These are phyloP conservation scores for Claviceps africana DNA, from an alignment of 2,329 filamentous ascomycete genomes.

Conservation along the genomic window DNA sequence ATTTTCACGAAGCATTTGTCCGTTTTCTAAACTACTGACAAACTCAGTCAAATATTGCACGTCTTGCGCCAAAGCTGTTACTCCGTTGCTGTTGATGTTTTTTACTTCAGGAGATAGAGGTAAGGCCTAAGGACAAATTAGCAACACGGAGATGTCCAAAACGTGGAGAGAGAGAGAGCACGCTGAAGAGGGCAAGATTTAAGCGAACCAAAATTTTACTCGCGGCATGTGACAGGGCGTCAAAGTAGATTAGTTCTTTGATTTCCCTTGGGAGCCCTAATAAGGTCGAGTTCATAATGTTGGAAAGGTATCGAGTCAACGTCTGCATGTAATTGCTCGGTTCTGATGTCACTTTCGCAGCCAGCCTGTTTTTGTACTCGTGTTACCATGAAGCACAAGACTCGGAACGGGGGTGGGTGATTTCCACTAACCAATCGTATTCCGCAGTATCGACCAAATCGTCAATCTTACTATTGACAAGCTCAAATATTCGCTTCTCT, in stretches of 20 bases:
- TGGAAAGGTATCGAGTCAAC: conserved; percentile 78
- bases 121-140: conserved; percentile 40
- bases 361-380: conserved; percentile 24
- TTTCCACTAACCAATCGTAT: conserved; percentile 62
- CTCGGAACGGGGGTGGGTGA: conserved; percentile 6
- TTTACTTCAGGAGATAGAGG: conserved; percentile 68
- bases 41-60: conserved; percentile 75
- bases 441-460: conserved; percentile 94
- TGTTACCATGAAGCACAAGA: not conserved
- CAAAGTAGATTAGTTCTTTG: conserved; percentile 95
- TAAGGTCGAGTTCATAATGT: conserved; percentile 92
- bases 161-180: too few relatives aligned
- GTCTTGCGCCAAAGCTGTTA: conserved; percentile 67
- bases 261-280: conserved; percentile 89
- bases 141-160: too few relatives aligned
- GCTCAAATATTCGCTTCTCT: conserved; percentile 93
- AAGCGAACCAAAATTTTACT: conserved; percentile 58
- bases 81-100: conserved; percentile 76
- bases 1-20: conserved; percentile 73
- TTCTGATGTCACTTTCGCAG: conserved; percentile 47
- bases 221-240: conserved; percentile 81
- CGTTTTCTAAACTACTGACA: conserved; percentile 72
- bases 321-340: conserved; percentile 94
- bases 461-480: conserved; percentile 97
- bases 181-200: not conserved